phyloP scores from a whole-genome alignment of 2,329 filamentous ascomycete species.

The Verticillium albo-atrum region DNA sequence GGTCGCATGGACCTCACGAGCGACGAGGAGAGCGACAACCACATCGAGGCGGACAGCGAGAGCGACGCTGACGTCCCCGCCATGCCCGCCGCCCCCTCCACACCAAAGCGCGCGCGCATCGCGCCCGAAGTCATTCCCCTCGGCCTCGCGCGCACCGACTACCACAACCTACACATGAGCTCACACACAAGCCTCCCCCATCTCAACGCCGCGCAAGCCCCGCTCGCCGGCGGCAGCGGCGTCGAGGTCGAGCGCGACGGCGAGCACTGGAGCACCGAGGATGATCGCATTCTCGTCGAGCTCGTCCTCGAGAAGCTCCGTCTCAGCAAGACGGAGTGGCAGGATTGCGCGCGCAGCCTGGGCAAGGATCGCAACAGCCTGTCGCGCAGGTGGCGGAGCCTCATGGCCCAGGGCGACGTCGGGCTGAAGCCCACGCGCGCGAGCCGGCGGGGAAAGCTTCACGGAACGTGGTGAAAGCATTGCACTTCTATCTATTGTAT shows the following conservation, averaged over 20 bases:
- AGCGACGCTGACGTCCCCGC: slow-evolving; percentile 31
- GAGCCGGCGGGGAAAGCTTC: slow-evolving; percentile 40
- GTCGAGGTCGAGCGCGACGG: slow-evolving; percentile 40
- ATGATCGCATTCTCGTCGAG: slow-evolving; percentile 63
- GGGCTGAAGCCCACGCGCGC: slow-evolving; percentile 47
- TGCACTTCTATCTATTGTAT: slow-evolving; percentile 7
- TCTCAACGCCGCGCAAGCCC: slow-evolving; percentile 16
- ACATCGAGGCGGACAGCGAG: slow-evolving; percentile 17
- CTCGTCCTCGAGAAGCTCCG: slow-evolving; percentile 63
- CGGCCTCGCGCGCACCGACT: slow-evolving; percentile 55
- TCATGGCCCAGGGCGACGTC: slow-evolving; percentile 55
- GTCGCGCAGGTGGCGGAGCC: slow-evolving; percentile 57
- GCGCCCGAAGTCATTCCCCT: slow-evolving; percentile 57
- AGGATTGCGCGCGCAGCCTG: slow-evolving; percentile 60
- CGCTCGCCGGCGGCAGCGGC: slow-evolving; percentile 22
- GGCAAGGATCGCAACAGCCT: slow-evolving; percentile 56
- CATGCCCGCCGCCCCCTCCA: slow-evolving; percentile 35
- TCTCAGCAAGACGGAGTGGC: slow-evolving; percentile 61
- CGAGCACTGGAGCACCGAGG: slow-evolving; percentile 55
- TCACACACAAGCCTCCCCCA: background rate
- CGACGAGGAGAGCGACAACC: slow-evolving; percentile 19
- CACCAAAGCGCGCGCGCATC: slow-evolving; percentile 57
- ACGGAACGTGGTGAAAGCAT: slow-evolving; percentile 48
- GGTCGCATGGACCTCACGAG: slow-evolving; percentile 24
- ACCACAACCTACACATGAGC: slow-evolving; percentile 32